Evolutionary conservation across 2,329 filamentous ascomycete species (phyloP).

Genomic region (Diaporthe humulicola): DNA sequence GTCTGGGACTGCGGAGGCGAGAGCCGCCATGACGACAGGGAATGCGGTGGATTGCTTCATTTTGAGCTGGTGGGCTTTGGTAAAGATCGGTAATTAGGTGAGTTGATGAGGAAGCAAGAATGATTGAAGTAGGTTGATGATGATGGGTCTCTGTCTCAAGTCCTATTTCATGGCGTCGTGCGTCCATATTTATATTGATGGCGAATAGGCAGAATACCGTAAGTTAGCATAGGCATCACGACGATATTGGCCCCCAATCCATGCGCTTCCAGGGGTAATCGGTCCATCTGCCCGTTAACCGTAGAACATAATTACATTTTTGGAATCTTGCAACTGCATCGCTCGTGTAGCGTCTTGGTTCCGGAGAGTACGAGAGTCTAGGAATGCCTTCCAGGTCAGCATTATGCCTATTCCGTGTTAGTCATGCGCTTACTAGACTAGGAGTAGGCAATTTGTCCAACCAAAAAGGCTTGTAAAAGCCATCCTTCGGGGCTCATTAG

Average conservation of each 20-base stretch:
- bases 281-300: neutral
- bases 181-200: neutral
- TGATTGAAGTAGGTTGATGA: neutral
- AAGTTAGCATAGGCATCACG: neutral
- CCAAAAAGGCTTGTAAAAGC: neutral
- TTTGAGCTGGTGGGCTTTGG: neutral
- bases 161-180: neutral
- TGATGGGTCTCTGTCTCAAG: neutral
- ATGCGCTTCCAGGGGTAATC: neutral
- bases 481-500: slow-evolving; percentile 16
- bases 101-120: neutral
- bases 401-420: slow-evolving; percentile 26
- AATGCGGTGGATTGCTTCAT: slow-evolving; percentile 10
- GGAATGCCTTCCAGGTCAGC: neutral
- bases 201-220: neutral
- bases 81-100: neutral
- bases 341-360: slow-evolving; percentile 2
- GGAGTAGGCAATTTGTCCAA: neutral
- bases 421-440: neutral
- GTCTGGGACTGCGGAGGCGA: slow-evolving; percentile 15
- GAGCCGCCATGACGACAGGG: slow-evolving; percentile 2
- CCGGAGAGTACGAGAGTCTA: slow-evolving; percentile 8
- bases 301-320: neutral
- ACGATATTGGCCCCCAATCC: neutral
- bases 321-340: no score